Conservation (phyloP, 2,329 filamentous ascomycete species). For the Fusarium drepaniforme region DNA sequence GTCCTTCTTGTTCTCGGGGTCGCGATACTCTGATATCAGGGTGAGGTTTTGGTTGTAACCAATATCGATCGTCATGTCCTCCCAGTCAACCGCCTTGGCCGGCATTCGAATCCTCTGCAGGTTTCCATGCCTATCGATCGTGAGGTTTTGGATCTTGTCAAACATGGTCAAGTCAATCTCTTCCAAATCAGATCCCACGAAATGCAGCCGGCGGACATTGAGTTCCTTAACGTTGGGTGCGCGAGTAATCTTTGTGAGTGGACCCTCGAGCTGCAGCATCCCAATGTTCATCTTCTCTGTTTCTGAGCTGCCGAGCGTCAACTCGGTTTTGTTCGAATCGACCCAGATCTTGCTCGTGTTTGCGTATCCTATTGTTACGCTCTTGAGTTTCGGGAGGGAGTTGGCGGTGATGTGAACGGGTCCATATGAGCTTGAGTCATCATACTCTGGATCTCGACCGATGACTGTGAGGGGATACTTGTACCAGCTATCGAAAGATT, state of each 20-base stretch:
- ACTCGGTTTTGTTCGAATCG: constrained; percentile 2
- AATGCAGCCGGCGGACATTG: neutral
- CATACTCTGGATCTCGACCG: neutral
- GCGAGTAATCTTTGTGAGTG: constrained; percentile 13
- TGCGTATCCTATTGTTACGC: constrained; percentile 27
- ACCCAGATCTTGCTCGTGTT: constrained; percentile 8
- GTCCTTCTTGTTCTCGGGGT: constrained; percentile 6
- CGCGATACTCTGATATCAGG: constrained; percentile 27
- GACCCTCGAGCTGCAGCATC: constrained; percentile 7
- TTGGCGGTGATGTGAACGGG: constrained; percentile 6
- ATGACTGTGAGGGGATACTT: constrained; percentile 26
- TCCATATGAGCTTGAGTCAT: neutral
- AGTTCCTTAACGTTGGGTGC: constrained; percentile 15
- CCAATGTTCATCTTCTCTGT: constrained; percentile 16
- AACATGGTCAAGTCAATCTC: constrained; percentile 22
- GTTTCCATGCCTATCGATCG: neutral
- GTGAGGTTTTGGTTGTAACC: neutral
- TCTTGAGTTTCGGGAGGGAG: constrained; percentile 18
- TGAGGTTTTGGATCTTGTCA: constrained; percentile 13
- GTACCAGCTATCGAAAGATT: constrained; percentile 33
- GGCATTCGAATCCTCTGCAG: constrained; percentile 19
- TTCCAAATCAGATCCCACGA: neutral
- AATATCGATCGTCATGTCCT: constrained; percentile 13
- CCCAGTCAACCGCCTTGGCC: constrained; percentile 18
- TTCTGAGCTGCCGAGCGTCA: constrained; percentile 18